phyloP scores from a whole-genome alignment of 495 filamentous ascomycete species.

The Aspergillus egyptiacus region DNA sequence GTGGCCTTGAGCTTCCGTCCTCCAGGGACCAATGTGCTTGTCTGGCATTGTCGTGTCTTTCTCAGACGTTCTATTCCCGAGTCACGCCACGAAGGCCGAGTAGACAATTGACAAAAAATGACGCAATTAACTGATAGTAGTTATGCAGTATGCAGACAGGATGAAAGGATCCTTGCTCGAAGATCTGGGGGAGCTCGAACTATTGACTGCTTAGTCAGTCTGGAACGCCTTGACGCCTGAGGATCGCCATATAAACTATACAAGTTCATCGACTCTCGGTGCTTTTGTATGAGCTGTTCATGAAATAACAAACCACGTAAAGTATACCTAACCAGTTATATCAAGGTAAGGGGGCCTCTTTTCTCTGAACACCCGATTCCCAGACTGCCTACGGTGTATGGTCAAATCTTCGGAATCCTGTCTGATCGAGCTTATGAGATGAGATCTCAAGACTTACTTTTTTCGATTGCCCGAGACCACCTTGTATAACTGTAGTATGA shows the following conservation, averaged over 20 bases:
- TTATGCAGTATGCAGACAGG: neutral
- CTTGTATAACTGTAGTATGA: too few species aligned
- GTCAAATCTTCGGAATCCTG: too few species aligned
- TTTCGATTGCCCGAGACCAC: too few species aligned
- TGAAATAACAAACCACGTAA: too few species aligned
- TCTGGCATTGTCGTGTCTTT: constrained; percentile 13
- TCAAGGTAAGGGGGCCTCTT: too few species aligned
- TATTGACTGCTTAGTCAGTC: constrained; percentile 13
- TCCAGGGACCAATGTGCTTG: constrained; percentile 37
- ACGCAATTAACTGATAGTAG: constrained; percentile 8
- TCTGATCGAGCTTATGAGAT: too few species aligned
- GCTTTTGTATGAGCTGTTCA: too few species aligned
- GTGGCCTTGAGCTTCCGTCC: constrained; percentile 36
- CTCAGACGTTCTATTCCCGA: too few species aligned
- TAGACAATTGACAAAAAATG: neutral
- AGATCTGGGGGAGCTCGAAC: constrained; percentile 2
- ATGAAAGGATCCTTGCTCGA: neutral
- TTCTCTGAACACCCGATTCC: too few species aligned
- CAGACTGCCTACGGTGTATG: too few species aligned
- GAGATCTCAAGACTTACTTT: too few species aligned
- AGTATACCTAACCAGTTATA: too few species aligned
- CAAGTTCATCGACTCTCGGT: neutral
- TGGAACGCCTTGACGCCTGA: constrained; percentile 1
- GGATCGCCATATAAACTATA: neutral
- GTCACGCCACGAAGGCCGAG: neutral